Base-by-base conservation (phyloP, 352 stramenopile species). In the Pythium monospermum region DNA sequence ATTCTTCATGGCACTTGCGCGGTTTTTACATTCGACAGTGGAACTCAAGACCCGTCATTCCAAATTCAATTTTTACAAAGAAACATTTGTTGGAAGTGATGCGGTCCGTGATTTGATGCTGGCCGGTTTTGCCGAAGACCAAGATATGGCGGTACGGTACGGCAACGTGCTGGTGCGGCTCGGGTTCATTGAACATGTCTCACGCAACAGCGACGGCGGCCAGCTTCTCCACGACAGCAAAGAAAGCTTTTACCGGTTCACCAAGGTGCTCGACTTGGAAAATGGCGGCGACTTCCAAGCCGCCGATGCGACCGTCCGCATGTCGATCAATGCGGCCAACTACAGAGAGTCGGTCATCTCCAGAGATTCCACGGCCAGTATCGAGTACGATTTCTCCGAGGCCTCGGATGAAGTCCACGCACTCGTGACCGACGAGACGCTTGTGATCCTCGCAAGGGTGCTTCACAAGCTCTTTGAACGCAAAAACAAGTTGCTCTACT, bases 401-500 rank as follows among this genome's bases (percentile, higher is more conserved):
- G 83, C 83, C 4, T 87, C 78, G 4, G 74, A 91, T 45, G 71
- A 94, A 47, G 83, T 89, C 13, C 76, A 92, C 50, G 80, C 83
- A 26, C 67, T 94, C 5, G 76, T 89, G 35, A 90, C 83, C n/a
- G 83, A 92, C 38, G 83, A 94, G 53, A 58, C 68, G 36, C 64
- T 94, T 13, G 61, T 67, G 6, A 65, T 90, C 36, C 28, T 92
- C 16, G 60, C 78, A 3, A 75, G 73, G 28, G 75, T 94, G 41
- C 64, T 94, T 30, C 71, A 83, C 66, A 88, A 85, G 46, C 69
- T 91, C 31, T 90, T 94, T 37, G 81, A 91, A 61, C 83, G 78
- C 60, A 94, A 88, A 59, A 91, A 91, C 75, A 94, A 94, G 47
- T 43, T 94, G 40, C 67, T 94, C 39, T 87, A 85, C 46, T 91